Base-by-base conservation (phyloP, 495 filamentous ascomycete species). In the Neurospora terricola region DNA sequence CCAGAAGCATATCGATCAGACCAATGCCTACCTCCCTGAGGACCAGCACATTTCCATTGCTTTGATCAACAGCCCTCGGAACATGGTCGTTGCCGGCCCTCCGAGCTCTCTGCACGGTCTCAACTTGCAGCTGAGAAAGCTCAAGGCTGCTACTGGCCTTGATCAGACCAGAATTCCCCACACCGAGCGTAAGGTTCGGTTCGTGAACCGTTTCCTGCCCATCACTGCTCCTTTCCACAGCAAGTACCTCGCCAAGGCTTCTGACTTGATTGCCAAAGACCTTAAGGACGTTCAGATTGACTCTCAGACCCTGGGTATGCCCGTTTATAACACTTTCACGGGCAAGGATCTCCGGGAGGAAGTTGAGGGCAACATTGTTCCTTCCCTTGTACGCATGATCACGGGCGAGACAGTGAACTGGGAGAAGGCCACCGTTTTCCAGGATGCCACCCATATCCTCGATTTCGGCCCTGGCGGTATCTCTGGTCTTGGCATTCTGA, bases 201-300 rank as follows among this genome's bases (percentile, higher is more conserved):
- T 99, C 77, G 93, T 94, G 71, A 98, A 97, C 83, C 91, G 96
- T 74, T 99, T 99, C 85, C 84, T 99, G 71, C 96, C 96, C 38
- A 98, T 99, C 81, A 97, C 94, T 2, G 92, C 96, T 10, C 96
- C 96, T 8, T 99, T 99, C 85, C 96, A 99, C 84, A 98, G 96
- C 86, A 91, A 91, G 73, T 97, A 97, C 77, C 88, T 99, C 48
- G 86, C 88, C 59, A 88, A 92, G 54, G 94, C 96, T 3, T 91
- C 91, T 18, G 87, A 89, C 68, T 86, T 92, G 54, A 92, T 98
- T 71, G 86, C 91, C 45, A 91, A 97, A 73, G 96, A 99, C 78
- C 85, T 98, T 54, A 92, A 93, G 77, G 90, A 93, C 76, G 83
- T 99, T 34, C 80, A 87, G 9, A 93, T 97, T 38, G 85, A 89